Evolutionary conservation across 2,329 filamentous ascomycete species (phyloP), one percentile per base, ranked within the genome.

Genomic region (Gnomoniopsis smithogilvyi): DNA sequence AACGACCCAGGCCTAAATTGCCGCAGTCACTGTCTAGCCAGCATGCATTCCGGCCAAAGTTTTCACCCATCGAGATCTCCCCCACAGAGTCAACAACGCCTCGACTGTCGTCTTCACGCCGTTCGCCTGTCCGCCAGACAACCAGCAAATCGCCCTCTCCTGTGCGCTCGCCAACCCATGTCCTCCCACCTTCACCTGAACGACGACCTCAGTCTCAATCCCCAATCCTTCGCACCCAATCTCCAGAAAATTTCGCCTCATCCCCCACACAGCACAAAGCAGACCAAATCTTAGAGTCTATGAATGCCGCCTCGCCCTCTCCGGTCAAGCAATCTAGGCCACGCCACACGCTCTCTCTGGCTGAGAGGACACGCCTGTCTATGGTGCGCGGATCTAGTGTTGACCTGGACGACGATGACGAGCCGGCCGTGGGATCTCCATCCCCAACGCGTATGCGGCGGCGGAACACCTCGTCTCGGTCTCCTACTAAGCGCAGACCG

Each of bases 301-400:
- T 86, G 69, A 73, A 78, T 24, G 77, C 77, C 49, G 75, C 77
- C 0, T 85, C 84, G 1, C 83, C 84, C 0, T 87, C 85, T 0
- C 85, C 85, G 0, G 69, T 74, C 47, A 87, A 85, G 64, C 70
- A 68, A 15, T 41, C 64, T 2, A 80, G 76, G 59, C 73, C 76
- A 0, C 78, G 83, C 0, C 83, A 84, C 53, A 81, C 79, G 0
- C 73, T 88, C 10, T 87, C 88, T 0, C 80, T 95, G 0, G 82
- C 88, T 3, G 92, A 96, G 68, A 88, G 92, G 51, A 96, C 93
- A 0, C 85, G 90, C 19, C 80, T 92, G 56, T 92, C 91, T 19
- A 94, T 96, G 86, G 85, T 87, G 0, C 79, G 86, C 3, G 77
- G 83, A 50, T 81, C 84, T 1, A 72, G 71, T 17, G 67, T 65